These are phyloP conservation scores for Cyclotella atomus DNA, from an alignment of 108 stramenopile genomes.

Conservation along the genomic window DNA sequence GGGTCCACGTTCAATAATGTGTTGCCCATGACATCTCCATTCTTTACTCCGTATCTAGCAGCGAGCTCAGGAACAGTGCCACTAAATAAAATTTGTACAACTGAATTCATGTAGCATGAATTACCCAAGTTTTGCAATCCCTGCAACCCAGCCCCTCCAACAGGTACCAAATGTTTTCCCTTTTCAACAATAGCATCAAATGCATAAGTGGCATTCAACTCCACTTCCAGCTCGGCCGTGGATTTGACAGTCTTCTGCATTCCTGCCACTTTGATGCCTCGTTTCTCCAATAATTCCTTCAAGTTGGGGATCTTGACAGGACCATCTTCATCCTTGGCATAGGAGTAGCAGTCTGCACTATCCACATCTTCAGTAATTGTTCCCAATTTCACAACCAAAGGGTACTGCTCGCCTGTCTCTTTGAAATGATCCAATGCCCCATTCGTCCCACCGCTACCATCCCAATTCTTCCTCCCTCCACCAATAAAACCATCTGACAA, in stretches of 20 bases:
- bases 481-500: constrained; percentile 96
- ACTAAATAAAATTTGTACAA: constrained; percentile 83
- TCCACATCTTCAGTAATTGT: constrained; percentile 93
- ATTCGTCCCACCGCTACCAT: constrained; percentile 94
- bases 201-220: constrained; percentile 93
- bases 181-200: constrained; percentile 94
- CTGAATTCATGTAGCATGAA: constrained; percentile 96
- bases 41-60: constrained; percentile 65
- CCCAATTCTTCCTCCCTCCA: constrained; percentile 98
- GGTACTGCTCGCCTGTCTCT: constrained; percentile 90
- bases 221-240: constrained; percentile 97
- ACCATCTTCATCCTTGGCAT: constrained; percentile 98
- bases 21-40: constrained; percentile 46
- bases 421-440: constrained; percentile 96
- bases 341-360: constrained; percentile 96
- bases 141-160: constrained; percentile 86
- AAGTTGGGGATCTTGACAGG: constrained; percentile 96
- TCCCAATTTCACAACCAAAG: constrained; percentile 97
- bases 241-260: constrained; percentile 97
- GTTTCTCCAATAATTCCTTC: constrained; percentile 87
- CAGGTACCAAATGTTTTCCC: constrained; percentile 83
- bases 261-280: constrained; percentile 86
- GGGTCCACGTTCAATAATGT: constrained; percentile 52
- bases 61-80: constrained; percentile 81
- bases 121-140: constrained; percentile 98